These are phyloP conservation scores for Fusarium chlamydosporum DNA, from an alignment of 2,329 filamentous ascomycete species.

Conservation along the genomic window DNA sequence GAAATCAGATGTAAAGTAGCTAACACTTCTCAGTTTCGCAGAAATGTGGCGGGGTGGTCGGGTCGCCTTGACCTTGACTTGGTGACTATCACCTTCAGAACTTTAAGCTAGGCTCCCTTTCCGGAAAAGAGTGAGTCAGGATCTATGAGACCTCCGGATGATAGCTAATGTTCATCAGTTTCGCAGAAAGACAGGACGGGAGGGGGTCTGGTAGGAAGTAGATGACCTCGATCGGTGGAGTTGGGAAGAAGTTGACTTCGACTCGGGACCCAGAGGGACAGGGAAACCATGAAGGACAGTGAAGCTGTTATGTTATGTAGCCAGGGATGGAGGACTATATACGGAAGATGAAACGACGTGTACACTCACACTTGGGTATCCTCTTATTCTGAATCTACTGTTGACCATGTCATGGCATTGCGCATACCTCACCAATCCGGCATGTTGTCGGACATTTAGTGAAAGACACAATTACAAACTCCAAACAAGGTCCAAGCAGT, in stretches of 20 bases:
- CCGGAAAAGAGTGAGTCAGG: neutral
- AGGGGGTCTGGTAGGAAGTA: neutral
- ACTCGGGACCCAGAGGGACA: neutral
- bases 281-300: neutral
- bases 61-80: neutral
- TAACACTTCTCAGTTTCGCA: neutral
- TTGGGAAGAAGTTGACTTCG: neutral
- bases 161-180: neutral
- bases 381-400: no score
- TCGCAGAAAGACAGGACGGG: neutral
- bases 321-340: no score
- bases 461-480: no score
- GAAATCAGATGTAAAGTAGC: no score
- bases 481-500: no score
- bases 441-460: no score
- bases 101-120: neutral
- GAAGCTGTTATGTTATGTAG: neutral
- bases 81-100: neutral
- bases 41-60: neutral
- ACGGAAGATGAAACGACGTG: neutral
- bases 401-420: no score
- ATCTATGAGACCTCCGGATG: neutral
- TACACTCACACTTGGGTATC: no score
- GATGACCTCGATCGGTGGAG: neutral
- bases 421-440: no score